Conservation (phyloP, 2,329 filamentous ascomycete genomes). For the Cladorrhinum sp. region DNA sequence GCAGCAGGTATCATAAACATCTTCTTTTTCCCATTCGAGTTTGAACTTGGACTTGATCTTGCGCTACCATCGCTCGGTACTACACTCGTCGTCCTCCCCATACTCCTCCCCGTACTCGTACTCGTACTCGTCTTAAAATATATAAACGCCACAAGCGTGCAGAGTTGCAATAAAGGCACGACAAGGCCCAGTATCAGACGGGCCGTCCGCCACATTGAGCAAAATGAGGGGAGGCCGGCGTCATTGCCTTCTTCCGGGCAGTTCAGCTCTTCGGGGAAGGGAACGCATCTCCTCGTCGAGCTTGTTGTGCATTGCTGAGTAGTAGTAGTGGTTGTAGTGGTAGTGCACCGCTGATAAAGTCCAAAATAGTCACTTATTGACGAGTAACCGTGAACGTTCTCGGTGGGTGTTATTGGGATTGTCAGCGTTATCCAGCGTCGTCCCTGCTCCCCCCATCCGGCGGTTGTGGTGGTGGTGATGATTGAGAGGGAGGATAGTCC, state of each 20-base stretch:
- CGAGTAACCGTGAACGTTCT: conserved; percentile 52
- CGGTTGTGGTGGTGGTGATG: conserved; percentile 61
- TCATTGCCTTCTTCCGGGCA: not conserved
- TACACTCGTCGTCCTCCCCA: not conserved
- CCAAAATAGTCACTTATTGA: conserved; percentile 63
- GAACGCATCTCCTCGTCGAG: conserved; percentile 49
- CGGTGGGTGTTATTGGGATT: no score
- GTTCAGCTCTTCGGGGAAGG: conserved; percentile 56
- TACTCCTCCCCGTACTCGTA: no score
- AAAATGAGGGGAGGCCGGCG: conserved; percentile 54
- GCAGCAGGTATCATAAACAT: no score
- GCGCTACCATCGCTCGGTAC: not conserved
- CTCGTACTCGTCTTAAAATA: not conserved
- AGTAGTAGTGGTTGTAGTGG: conserved; percentile 24
- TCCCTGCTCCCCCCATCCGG: no score
- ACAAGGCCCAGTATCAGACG: conserved; percentile 86
- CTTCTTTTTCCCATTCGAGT: no score
- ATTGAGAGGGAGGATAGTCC: conserved; percentile 45
- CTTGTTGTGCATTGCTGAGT: no score
- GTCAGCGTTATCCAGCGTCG: conserved; percentile 74
- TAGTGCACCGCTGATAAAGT: conserved; percentile 77
- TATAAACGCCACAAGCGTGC: conserved; percentile 71
- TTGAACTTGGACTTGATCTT: no score
- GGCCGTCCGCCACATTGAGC: conserved; percentile 84
- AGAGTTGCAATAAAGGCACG: conserved; percentile 71